Evolutionary conservation across 805 yeast genomes (phyloP).

Genomic region (Wickerhamomyces chaumierensis): DNA sequence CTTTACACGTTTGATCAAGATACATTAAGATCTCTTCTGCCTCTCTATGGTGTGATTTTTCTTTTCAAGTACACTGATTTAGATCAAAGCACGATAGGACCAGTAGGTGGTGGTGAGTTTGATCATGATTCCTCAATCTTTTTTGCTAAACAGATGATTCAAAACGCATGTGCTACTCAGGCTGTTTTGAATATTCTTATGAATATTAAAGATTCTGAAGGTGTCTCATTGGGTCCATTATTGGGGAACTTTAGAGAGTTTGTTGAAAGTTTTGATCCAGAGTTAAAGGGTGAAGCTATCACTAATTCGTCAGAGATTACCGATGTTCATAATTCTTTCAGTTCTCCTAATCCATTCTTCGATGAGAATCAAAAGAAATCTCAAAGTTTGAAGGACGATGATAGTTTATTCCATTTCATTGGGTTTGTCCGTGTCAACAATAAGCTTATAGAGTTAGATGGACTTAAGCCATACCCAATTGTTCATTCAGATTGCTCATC

Average conservation of each 20-base stretch:
- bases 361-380: conserved; percentile 23
- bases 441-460: conserved; percentile 49
- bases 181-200: conserved; percentile 50
- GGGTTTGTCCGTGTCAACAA: conserved; percentile 37
- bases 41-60: conserved; percentile 50
- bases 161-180: conserved; percentile 67
- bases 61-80: conserved; percentile 46
- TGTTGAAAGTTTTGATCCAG: conserved; percentile 41
- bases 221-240: conserved; percentile 36
- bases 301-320: conserved; percentile 48
- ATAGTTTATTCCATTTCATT: conserved; percentile 49
- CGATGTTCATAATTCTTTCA: conserved; percentile 48
- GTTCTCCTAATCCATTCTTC: conserved; percentile 39
- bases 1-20: conserved; percentile 40
- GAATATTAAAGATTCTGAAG: conserved; percentile 26
- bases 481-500: conserved; percentile 33
- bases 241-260: conserved; percentile 37
- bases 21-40: conserved; percentile 23
- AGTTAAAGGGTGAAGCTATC: conserved; percentile 48
- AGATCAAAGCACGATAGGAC: conserved; percentile 23
- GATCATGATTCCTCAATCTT: conserved; percentile 28
- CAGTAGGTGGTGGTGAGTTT: conserved; percentile 35
- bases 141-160: conserved; percentile 53
- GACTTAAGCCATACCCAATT: conserved; percentile 45
- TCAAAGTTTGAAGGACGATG: conserved; percentile 25